These are phyloP conservation scores for Tricholoma bakamatsutake DNA, from an alignment of 768 basidiomycete species.

Conservation along the genomic window DNA sequence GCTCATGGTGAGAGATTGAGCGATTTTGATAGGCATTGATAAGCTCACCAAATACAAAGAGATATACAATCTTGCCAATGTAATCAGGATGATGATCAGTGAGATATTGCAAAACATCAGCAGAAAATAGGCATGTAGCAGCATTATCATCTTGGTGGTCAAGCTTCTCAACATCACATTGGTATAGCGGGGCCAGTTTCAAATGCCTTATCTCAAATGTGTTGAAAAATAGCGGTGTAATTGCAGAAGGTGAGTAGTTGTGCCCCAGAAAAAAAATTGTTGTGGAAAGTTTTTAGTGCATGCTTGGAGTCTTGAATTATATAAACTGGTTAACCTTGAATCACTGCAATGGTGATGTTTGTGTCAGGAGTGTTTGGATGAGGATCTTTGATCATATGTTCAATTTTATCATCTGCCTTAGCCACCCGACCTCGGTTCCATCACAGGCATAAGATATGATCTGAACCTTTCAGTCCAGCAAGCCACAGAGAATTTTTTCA, in stretches of 20 bases:
- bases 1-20: conserved; percentile 14
- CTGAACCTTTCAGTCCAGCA: neutral
- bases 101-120: too few species aligned
- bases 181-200: conserved; percentile 6
- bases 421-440: conserved; percentile 7
- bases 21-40: conserved; percentile 35
- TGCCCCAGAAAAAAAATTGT: too few species aligned
- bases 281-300: too few species aligned
- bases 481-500: too few species aligned
- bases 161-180: too few species aligned
- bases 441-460: neutral
- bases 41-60: too few species aligned
- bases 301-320: too few species aligned
- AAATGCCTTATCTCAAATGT: conserved; percentile 16
- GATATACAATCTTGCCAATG: conserved; percentile 24
- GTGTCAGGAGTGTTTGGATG: neutral
- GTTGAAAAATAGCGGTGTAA: too few species aligned
- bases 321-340: neutral
- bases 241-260: too few species aligned
- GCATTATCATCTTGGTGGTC: too few species aligned
- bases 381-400: neutral
- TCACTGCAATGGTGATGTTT: conserved; percentile 1
- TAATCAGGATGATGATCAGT: conserved; percentile 20
- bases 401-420: neutral
- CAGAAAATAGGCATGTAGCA: too few species aligned